These are phyloP conservation scores for Zygotorulaspora mrakii DNA, from an alignment of 1,139 yeast species.

Conservation along the genomic window DNA sequence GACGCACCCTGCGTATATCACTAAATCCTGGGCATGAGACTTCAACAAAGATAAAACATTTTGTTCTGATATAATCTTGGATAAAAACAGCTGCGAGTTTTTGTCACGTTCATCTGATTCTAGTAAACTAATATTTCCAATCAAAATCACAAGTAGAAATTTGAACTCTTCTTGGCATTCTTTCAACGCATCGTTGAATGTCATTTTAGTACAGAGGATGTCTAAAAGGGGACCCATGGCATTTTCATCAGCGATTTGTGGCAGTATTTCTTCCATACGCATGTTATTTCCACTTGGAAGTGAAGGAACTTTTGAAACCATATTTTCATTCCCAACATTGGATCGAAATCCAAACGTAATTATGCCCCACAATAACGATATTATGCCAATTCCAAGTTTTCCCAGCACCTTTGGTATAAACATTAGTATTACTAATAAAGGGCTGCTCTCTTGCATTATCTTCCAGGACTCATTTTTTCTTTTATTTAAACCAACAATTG, in stretches of 20 bases:
- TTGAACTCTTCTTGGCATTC: constrained; percentile 34
- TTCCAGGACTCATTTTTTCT: constrained; percentile 12
- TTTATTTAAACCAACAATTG: constrained; percentile 26
- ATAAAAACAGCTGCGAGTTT: constrained; percentile 31
- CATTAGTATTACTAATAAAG: constrained; percentile 25
- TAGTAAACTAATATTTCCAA: constrained; percentile 27
- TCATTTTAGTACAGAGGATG: constrained; percentile 4
- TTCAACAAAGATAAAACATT: constrained; percentile 26
- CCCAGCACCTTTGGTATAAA: constrained; percentile 28
- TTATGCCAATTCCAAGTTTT: constrained; percentile 21
- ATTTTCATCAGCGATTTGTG: constrained; percentile 11
- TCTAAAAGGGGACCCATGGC: constrained; percentile 8
- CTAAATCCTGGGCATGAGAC: constrained; percentile 29
- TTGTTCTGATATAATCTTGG: constrained; percentile 31
- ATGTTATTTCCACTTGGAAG: constrained; percentile 16
- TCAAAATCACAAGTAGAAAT: constrained; percentile 33
- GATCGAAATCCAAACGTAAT: constrained; percentile 25
- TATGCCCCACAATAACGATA: constrained; percentile 24
- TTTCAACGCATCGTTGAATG: constrained; percentile 36
- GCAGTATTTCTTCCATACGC: constrained; percentile 8
- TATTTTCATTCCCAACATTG: constrained; percentile 10
- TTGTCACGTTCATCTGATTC: constrained; percentile 18
- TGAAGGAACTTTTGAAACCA: constrained; percentile 21
- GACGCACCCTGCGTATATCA: constrained; percentile 35
- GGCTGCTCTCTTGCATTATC: constrained; percentile 14